These are phyloP conservation scores for Tolypocladium inflatum DNA, from an alignment of 2,329 filamentous ascomycete genomes.

Conservation along the genomic window DNA sequence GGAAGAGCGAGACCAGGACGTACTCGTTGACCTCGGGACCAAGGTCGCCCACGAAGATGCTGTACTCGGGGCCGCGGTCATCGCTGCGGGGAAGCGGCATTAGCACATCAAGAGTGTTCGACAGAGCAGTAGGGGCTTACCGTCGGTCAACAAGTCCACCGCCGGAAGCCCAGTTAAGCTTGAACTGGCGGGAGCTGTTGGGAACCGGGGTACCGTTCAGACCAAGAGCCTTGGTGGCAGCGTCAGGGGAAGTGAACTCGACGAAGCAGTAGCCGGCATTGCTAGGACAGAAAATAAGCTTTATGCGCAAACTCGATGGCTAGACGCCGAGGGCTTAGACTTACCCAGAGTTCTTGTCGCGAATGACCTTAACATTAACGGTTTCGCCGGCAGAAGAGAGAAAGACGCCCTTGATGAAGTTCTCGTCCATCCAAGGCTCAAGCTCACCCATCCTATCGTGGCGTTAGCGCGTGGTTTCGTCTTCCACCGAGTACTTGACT, in stretches of 20 bases:
- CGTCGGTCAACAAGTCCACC: slow-evolving; percentile 90
- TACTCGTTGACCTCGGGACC: slow-evolving; percentile 99
- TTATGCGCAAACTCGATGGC: neutral
- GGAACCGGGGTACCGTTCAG: slow-evolving; percentile 86
- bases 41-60: slow-evolving; percentile 95
- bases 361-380: slow-evolving; percentile 99
- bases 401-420: slow-evolving; percentile 93
- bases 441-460: slow-evolving; percentile 88
- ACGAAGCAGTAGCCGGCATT: slow-evolving; percentile 99
- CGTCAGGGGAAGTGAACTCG: slow-evolving; percentile 75
- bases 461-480: slow-evolving; percentile 6
- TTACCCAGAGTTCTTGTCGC: slow-evolving; percentile 96
- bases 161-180: slow-evolving; percentile 98
- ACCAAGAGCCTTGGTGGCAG: slow-evolving; percentile 81
- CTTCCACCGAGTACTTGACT: slow-evolving; percentile 6
- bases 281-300: slow-evolving; percentile 32
- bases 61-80: slow-evolving; percentile 91
- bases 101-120: neutral
- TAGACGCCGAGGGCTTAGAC: slow-evolving; percentile 9
- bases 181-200: slow-evolving; percentile 91
- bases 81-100: slow-evolving; percentile 46
- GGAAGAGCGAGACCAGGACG: slow-evolving; percentile 92
- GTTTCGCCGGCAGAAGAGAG: slow-evolving; percentile 79
- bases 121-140: slow-evolving; percentile 34
- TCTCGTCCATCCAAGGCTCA: slow-evolving; percentile 98